A percentile compares a stretch with the other conserved stretches of the same genome.
These are phyloP conservation scores for Xylaria bambusicola DNA, from an alignment of 495 filamentous ascomycete genomes.

Conservation along the genomic window DNA sequence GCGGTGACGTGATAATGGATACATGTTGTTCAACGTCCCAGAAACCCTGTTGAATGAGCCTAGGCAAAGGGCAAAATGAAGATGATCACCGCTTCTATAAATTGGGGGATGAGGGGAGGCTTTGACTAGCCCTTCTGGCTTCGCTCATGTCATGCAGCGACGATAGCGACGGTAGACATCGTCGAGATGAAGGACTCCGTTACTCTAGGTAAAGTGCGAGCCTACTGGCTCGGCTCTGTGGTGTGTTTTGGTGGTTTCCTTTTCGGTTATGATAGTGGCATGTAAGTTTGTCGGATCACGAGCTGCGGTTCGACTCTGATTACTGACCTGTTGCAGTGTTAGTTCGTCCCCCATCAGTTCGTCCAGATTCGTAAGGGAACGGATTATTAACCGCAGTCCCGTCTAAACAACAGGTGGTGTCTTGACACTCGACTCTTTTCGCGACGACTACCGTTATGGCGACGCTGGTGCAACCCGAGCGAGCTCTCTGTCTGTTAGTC, in stretches of 20 bases:
- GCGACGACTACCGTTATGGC: conserved; percentile 35
- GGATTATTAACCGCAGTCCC: not conserved
- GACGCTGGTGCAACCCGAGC: conserved; percentile 23
- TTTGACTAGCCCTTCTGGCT: conserved; percentile 15
- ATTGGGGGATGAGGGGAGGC: conserved; percentile 13
- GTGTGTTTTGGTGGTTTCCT: conserved; percentile 46
- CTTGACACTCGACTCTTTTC: conserved; percentile 33
- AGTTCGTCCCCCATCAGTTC: conserved; percentile 24
- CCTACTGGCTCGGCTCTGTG: conserved; percentile 56
- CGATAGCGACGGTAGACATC: conserved; percentile 34
- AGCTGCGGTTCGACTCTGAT: not conserved
- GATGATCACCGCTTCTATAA: conserved; percentile 18
- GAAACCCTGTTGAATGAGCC: not conserved
- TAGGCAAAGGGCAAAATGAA: conserved; percentile 1
- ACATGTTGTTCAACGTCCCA: conserved; percentile 8
- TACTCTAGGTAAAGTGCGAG: conserved; percentile 43
- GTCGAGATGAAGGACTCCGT: conserved; percentile 30
- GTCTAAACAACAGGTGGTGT: conserved; percentile 37
- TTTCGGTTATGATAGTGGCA: conserved; percentile 42
- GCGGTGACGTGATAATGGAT: conserved; percentile 15
- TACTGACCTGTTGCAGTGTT: conserved; percentile 20
- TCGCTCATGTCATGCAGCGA: conserved; percentile 27
- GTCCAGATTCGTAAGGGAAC: not conserved
- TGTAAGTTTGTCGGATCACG: conserved; percentile 28
- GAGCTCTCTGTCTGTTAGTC: conserved; percentile 29